These are phyloP conservation scores for Pisolithus marmoratus DNA, from an alignment of 768 basidiomycete species.

Conservation along the genomic window DNA sequence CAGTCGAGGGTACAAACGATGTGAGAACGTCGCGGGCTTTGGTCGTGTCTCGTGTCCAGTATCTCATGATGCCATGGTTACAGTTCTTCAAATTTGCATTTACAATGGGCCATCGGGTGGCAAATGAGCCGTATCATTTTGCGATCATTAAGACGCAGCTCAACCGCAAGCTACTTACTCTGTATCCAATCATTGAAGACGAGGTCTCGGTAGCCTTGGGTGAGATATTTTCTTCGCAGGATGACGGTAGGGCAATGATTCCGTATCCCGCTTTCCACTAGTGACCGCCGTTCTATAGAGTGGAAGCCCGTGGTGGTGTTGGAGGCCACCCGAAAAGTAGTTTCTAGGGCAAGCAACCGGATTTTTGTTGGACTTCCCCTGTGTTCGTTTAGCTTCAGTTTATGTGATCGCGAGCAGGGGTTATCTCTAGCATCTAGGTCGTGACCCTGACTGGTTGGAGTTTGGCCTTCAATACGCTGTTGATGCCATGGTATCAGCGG, in stretches of 20 bases:
- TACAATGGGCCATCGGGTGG: slow-evolving; percentile 30
- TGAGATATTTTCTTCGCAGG: slow-evolving; percentile 28
- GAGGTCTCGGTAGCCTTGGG: slow-evolving; percentile 39
- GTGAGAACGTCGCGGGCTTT: slow-evolving; percentile 19
- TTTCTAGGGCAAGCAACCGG: slow-evolving; percentile 40
- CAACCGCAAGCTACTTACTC: slow-evolving; percentile 32
- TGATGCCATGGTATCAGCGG: slow-evolving; percentile 15
- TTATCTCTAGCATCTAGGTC: slow-evolving; percentile 20
- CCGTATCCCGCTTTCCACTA: background rate
- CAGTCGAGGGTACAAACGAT: slow-evolving; percentile 24
- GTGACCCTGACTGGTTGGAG: slow-evolving; percentile 27
- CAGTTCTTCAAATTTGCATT: slow-evolving; percentile 35
- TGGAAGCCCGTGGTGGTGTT: slow-evolving; percentile 32
- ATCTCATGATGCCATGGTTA: background rate
- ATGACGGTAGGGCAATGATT: slow-evolving; percentile 5
- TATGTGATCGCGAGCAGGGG: background rate
- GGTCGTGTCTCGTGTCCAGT: too few relatives aligned
- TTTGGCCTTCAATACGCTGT: slow-evolving; percentile 26
- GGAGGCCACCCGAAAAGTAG: slow-evolving; percentile 25
- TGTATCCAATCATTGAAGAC: slow-evolving; percentile 38
- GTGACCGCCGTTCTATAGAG: slow-evolving; percentile 18
- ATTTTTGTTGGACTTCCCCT: slow-evolving; percentile 43
- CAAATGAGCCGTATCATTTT: slow-evolving; percentile 23
- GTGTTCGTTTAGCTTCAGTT: slow-evolving; percentile 27
- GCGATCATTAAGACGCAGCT: slow-evolving; percentile 22